Conservation (phyloP, 306 rosid species). For the Macrotyloma uniflorum region DNA sequence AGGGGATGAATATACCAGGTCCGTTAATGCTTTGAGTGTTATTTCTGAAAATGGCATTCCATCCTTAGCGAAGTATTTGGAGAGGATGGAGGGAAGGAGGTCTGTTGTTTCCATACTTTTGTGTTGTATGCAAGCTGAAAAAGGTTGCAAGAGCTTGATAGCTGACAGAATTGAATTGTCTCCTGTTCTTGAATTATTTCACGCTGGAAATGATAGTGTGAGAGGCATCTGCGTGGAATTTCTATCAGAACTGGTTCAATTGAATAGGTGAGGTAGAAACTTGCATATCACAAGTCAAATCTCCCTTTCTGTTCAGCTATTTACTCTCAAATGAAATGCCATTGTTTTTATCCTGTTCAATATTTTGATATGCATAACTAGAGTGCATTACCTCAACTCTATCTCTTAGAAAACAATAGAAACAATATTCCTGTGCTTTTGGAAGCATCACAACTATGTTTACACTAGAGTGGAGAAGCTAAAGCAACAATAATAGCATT, state of each 20-base stretch:
- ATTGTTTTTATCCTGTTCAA: slow-evolving; percentile 23
- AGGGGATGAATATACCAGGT: slow-evolving; percentile 79
- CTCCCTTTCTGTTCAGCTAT: slow-evolving; percentile 31
- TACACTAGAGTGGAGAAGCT: slow-evolving; percentile 22
- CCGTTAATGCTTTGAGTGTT: slow-evolving; percentile 65
- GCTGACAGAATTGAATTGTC: slow-evolving; percentile 70
- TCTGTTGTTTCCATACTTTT: slow-evolving; percentile 72
- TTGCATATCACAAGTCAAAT: not conserved
- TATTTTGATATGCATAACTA: slow-evolving; percentile 15
- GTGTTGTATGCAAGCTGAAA: slow-evolving; percentile 86
- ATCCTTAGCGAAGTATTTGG: slow-evolving; percentile 59
- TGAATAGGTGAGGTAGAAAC: slow-evolving; percentile 58
- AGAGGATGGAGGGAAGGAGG: slow-evolving; percentile 64
- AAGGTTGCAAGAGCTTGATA: slow-evolving; percentile 64
- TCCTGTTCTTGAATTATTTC: slow-evolving; percentile 76
- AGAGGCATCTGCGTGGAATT: slow-evolving; percentile 75
- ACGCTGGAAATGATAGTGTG: slow-evolving; percentile 72
- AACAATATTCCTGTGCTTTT: slow-evolving; percentile 3
- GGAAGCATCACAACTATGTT: slow-evolving; percentile 19
- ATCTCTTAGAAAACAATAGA: slow-evolving; percentile 14
- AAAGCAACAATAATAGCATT: not conserved
- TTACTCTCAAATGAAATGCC: slow-evolving; percentile 6
- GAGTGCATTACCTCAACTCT: not conserved
- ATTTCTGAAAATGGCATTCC: slow-evolving; percentile 82
- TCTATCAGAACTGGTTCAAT: slow-evolving; percentile 83